Evolutionary conservation across 306 rosid species (phyloP).

Genomic region (Parietaria judaica): DNA sequence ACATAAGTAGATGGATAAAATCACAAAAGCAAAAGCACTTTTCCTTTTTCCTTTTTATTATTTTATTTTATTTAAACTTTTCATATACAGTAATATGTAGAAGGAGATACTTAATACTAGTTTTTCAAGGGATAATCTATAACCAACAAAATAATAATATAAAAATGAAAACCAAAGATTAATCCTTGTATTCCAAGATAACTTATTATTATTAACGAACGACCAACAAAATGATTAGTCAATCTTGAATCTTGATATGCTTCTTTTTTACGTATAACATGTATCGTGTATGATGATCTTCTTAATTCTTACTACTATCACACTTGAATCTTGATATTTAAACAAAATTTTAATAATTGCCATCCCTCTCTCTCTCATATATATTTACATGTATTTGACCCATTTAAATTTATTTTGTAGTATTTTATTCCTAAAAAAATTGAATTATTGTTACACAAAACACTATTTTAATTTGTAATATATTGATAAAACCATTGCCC

Average conservation of each 20-base stretch:
- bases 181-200: constrained; percentile 54
- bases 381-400: too few relatives aligned
- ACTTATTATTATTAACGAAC: constrained; percentile 57
- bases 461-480: too few relatives aligned
- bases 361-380: too few relatives aligned
- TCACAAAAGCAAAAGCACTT: neutral
- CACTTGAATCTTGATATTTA: too few relatives aligned
- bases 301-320: too few relatives aligned
- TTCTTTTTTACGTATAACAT: neutral
- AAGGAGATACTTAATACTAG: too few relatives aligned
- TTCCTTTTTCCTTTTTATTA: neutral
- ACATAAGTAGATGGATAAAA: neutral
- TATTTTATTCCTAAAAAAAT: too few relatives aligned
- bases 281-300: neutral
- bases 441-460: too few relatives aligned
- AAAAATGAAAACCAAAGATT: constrained; percentile 2
- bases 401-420: too few relatives aligned
- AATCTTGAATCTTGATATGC: neutral
- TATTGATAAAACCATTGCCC: too few relatives aligned
- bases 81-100: neutral
- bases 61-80: neutral
- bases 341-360: too few relatives aligned
- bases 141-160: constrained; percentile 34
- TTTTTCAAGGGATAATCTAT: constrained; percentile 21
- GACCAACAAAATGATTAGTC: constrained; percentile 22